Evolutionary conservation across 129 eudicot species (phyloP), one percentile per base, ranked within the genome.

Genomic region (Scalesia atractyloides): DNA sequence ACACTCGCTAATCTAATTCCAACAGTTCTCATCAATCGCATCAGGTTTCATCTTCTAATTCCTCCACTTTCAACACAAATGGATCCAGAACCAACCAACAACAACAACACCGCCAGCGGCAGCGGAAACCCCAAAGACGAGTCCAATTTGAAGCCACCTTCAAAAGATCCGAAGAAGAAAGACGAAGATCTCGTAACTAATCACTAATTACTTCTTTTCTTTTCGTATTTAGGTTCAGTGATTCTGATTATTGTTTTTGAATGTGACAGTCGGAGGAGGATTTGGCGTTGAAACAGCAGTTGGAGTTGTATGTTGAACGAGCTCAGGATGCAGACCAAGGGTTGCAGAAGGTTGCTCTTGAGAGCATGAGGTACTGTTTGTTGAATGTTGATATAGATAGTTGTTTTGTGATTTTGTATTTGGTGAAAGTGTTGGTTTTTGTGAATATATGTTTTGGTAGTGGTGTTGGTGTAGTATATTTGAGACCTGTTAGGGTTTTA

Each of bases 221-320:
- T 60, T 52, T 12, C 37, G 19, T 15, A 70, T 5, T 46, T 54
- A 18, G 5, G 49, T 74, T 48, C 18, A 17, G 37, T 13, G 53
- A 9, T 37, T 76, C 34, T 73, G 48, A 50, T 50, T 64, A 60
- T 44, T 53, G 19, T 33, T 52, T 36, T 37, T 56, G 0, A 12
- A 62, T 72, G 83, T 70, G 53, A 11, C 57, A 94, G 97, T 90
- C 97, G 50, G 99, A 94, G 71, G 97, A 90, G 81, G 99, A 94
- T 81, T 77, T 90, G 81, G 99, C 92, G 37, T 73, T 94, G 83
- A 94, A 94, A 81, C 89, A 94, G 80, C 92, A 90, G 34, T 76
- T 90, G 84, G 99, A 94, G 86, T 59, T 94, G 72, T 90, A 90
- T 51, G 99, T 94, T 17, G 97, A 90, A 73, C 82, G 99, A 78